Evolutionary conservation across 2,329 filamentous ascomycete species (phyloP).

Genomic region (Cephalotrichum gorgonifer): DNA sequence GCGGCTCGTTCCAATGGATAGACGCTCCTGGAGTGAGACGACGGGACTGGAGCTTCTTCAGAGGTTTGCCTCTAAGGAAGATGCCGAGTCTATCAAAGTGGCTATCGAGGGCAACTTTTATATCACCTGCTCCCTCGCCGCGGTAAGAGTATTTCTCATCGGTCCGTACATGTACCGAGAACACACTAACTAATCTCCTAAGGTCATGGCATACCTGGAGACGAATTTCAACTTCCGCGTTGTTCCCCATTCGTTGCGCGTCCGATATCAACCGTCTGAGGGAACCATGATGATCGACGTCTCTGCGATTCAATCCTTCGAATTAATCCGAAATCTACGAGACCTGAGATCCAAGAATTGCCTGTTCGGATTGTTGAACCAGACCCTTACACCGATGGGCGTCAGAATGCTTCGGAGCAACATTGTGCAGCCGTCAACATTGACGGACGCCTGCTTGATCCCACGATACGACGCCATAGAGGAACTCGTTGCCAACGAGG

Average conservation of each 20-base stretch:
- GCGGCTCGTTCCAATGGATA: constrained; percentile 48
- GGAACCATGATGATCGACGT: constrained; percentile 95
- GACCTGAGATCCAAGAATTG: constrained; percentile 70
- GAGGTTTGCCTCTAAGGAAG: constrained; percentile 67
- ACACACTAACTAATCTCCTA: constrained; percentile 8
- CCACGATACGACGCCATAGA: constrained; percentile 74
- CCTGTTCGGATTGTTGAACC: constrained; percentile 75
- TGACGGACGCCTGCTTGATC: constrained; percentile 50
- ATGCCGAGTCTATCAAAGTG: constrained; percentile 71
- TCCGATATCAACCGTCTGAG: constrained; percentile 80
- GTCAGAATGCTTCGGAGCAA: constrained; percentile 72
- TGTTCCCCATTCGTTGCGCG: constrained; percentile 67
- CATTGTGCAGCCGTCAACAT: constrained; percentile 79
- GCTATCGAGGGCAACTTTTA: constrained; percentile 77
- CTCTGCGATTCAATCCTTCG: constrained; percentile 74
- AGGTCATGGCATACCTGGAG: constrained; percentile 78
- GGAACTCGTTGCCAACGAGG: constrained; percentile 71
- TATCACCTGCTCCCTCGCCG: constrained; percentile 74
- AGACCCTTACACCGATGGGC: constrained; percentile 84
- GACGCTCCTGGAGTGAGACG: constrained; percentile 74
- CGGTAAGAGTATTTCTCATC: constrained; percentile 42
- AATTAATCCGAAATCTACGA: constrained; percentile 80
- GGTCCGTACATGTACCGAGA: neutral
- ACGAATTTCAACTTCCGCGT: constrained; percentile 59
- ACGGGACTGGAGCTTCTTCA: constrained; percentile 69